phyloP scores from a whole-genome alignment of 805 yeast genomes.

The Yamadazyma olivae region DNA sequence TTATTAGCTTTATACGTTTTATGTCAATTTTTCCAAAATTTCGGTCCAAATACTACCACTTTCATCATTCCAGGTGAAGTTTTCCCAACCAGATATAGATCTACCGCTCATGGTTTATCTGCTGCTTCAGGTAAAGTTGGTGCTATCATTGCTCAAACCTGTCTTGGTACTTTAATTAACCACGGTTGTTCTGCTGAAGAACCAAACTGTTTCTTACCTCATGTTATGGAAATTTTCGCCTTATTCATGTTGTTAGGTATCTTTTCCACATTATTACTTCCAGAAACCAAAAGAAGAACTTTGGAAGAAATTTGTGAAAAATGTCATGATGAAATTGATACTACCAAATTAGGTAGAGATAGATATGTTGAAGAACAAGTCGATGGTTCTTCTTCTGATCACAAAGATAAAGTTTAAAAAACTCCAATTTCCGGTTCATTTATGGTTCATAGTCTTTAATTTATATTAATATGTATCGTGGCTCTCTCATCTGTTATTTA shows the following conservation, averaged over 20 bases:
- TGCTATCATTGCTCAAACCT: constrained; percentile 88
- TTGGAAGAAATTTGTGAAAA: constrained; percentile 79
- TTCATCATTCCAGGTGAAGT: constrained; percentile 89
- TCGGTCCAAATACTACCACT: constrained; percentile 92
- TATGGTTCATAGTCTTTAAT: too few species aligned
- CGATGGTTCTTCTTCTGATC: constrained; percentile 13
- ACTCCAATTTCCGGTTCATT: too few species aligned
- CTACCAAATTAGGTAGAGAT: constrained; percentile 38
- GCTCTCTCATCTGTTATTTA: too few species aligned
- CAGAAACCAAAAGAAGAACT: constrained; percentile 91
- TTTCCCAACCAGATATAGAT: constrained; percentile 94
- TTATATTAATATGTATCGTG: too few species aligned
- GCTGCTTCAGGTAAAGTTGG: constrained; percentile 93
- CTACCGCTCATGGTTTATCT: constrained; percentile 92
- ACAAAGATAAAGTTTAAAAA: constrained; percentile 10
- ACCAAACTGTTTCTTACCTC: constrained; percentile 77
- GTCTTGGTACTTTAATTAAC: constrained; percentile 78
- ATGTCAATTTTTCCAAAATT: constrained; percentile 85
- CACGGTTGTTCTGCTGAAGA: constrained; percentile 67
- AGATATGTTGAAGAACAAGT: constrained; percentile 24
- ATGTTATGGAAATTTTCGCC: constrained; percentile 92
- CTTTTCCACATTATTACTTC: constrained; percentile 62
- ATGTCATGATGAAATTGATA: constrained; percentile 73
- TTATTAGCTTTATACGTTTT: constrained; percentile 74
- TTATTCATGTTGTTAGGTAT: constrained; percentile 85